These are phyloP conservation scores for Mycena filopes DNA, from an alignment of 768 basidiomycete genomes.

Conservation along the genomic window DNA sequence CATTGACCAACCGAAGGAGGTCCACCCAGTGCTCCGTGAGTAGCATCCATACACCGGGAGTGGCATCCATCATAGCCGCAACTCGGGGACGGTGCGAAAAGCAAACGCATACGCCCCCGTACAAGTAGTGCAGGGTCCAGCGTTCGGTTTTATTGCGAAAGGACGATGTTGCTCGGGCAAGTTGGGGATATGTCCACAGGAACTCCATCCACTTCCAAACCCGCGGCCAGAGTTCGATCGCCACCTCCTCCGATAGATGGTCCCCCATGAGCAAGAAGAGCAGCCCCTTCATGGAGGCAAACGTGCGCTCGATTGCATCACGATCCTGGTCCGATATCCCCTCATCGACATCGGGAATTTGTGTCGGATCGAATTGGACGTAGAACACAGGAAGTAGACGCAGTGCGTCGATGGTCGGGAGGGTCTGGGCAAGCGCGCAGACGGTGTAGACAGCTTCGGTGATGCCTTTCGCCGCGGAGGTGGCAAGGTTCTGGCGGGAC, in stretches of 20 bases:
- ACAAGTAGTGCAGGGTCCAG: neutral
- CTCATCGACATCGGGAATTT: neutral
- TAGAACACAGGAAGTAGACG: neutral
- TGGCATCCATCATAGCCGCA: neutral
- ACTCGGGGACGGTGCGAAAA: neutral
- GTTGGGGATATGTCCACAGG: neutral
- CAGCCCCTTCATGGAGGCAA: neutral
- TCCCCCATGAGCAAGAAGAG: neutral
- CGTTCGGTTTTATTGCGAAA: neutral
- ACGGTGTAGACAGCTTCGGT: neutral
- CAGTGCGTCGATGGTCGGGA: neutral
- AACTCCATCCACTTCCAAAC: conserved; percentile 1
- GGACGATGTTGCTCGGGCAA: neutral
- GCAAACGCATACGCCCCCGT: neutral
- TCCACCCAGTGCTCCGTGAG: neutral
- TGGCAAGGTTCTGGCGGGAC: neutral
- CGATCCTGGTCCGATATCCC: neutral
- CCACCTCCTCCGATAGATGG: neutral
- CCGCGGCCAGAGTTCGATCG: neutral
- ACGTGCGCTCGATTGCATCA: neutral
- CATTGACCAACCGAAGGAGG: neutral
- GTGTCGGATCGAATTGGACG: neutral
- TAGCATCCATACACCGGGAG: neutral
- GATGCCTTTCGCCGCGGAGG: neutral
- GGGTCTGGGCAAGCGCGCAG: neutral